Evolutionary conservation across 495 filamentous ascomycete genomes (phyloP).

Genomic region (Apodospora peruviana): DNA sequence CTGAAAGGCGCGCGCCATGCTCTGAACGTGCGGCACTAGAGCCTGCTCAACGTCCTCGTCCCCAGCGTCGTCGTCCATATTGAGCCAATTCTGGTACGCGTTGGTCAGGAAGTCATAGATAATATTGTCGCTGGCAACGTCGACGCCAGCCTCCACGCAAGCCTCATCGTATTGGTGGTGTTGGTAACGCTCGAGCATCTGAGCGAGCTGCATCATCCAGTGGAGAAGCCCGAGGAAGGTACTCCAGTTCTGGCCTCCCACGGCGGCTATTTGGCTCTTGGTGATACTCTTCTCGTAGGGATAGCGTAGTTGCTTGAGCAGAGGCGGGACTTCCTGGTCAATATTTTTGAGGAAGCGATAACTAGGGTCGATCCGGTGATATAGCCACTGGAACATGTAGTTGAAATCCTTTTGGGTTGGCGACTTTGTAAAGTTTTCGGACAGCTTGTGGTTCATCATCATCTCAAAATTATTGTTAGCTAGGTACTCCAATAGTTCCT

Average conservation of each 20-base stretch:
- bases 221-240: slow-evolving; percentile 90
- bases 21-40: slow-evolving; percentile 75
- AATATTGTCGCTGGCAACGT: slow-evolving; percentile 82
- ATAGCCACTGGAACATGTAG: slow-evolving; percentile 95
- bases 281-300: slow-evolving; percentile 91
- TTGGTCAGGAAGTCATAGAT: slow-evolving; percentile 85
- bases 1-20: slow-evolving; percentile 88
- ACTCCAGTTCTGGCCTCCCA: slow-evolving; percentile 93
- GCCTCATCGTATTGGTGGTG: slow-evolving; percentile 79
- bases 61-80: slow-evolving; percentile 76
- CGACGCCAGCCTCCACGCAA: slow-evolving; percentile 75
- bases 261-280: slow-evolving; percentile 88
- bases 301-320: slow-evolving; percentile 89
- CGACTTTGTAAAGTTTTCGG: slow-evolving; percentile 78
- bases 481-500: slow-evolving; percentile 88
- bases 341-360: slow-evolving; percentile 89
- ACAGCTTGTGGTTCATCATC: slow-evolving; percentile 88
- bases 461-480: slow-evolving; percentile 90
- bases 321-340: slow-evolving; percentile 85
- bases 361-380: slow-evolving; percentile 86
- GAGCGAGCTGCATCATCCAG: slow-evolving; percentile 97
- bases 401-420: slow-evolving; percentile 99
- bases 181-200: slow-evolving; percentile 79
- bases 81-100: slow-evolving; percentile 90
- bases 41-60: slow-evolving; percentile 73